These are phyloP conservation scores for Echria macrotheca DNA, from an alignment of 495 filamentous ascomycete genomes.

Conservation along the genomic window DNA sequence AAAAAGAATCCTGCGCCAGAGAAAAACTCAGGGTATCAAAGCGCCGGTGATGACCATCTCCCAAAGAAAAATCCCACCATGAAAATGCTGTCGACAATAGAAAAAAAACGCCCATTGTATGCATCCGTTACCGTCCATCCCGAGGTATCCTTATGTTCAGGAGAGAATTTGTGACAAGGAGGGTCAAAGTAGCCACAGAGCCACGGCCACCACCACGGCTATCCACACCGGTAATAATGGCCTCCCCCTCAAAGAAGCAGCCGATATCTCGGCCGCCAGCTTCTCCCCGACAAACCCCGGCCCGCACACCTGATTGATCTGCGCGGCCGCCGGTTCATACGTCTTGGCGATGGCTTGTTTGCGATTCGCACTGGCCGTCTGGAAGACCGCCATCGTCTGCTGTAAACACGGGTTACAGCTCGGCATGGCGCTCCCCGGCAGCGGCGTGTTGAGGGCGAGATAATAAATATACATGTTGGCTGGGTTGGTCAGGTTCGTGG, in stretches of 20 bases:
- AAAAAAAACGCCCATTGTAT: no score
- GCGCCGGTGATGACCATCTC: no score
- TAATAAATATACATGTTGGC: conserved; percentile 75
- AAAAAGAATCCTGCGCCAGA: no score
- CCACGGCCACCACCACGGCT: background rate
- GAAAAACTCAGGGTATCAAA: no score
- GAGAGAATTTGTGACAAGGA: no score
- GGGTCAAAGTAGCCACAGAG: conserved; percentile 15
- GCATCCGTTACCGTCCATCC: no score
- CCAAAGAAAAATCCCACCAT: no score
- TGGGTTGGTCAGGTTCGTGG: conserved; percentile 64
- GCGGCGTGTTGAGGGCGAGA: conserved; percentile 66
- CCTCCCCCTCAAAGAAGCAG: no score
- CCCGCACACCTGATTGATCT: conserved; percentile 63
- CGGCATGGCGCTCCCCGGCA: conserved; percentile 58
- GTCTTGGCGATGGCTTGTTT: conserved; percentile 51
- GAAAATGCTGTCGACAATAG: no score
- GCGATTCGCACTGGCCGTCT: conserved; percentile 53
- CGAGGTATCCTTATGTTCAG: no score
- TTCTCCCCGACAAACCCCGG: conserved; percentile 55
- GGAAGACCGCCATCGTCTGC: conserved; percentile 65
- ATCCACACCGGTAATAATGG: no score
- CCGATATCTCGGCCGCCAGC: conserved; percentile 45
- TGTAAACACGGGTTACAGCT: conserved; percentile 65
- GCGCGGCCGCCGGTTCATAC: conserved; percentile 58